phyloP scores from a whole-genome alignment of 1,284 basidiomycete species.

The Kalmanozyma brasiliensis region DNA sequence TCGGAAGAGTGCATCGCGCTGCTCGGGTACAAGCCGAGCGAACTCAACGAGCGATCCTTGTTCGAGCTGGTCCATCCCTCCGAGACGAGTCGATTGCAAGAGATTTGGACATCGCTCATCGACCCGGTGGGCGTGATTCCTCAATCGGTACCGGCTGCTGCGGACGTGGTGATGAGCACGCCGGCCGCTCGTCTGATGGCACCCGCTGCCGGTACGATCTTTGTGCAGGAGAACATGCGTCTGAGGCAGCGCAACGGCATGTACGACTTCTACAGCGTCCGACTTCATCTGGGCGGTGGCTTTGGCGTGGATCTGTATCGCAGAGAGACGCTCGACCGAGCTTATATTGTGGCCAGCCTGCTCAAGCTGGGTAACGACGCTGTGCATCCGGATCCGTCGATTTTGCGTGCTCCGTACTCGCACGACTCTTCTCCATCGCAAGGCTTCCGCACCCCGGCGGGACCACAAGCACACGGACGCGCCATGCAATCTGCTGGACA shows the following conservation, averaged over 20 bases:
- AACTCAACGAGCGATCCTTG: constrained; percentile 45
- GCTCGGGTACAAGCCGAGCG: constrained; percentile 46
- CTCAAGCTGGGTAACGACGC: constrained; percentile 57
- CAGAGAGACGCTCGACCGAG: constrained; percentile 51
- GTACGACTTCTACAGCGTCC: constrained; percentile 54
- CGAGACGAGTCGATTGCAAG: constrained; percentile 39
- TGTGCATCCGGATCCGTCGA: constrained; percentile 41
- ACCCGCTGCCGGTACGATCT: constrained; percentile 56
- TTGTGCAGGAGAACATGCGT: constrained; percentile 54
- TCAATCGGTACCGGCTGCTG: constrained; percentile 37
- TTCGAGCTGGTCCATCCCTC: constrained; percentile 56
- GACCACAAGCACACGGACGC: constrained; percentile 4
- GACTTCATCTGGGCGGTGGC: constrained; percentile 54
- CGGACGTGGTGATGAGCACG: constrained; percentile 42
- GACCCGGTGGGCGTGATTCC: constrained; percentile 51
- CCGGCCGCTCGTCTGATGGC: constrained; percentile 41
- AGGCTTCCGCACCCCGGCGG: constrained; percentile 37
- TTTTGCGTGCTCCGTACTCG: constrained; percentile 40
- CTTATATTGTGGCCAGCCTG: constrained; percentile 56
- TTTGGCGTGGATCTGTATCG: constrained; percentile 57
- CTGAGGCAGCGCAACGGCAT: constrained; percentile 47
- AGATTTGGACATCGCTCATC: constrained; percentile 50
- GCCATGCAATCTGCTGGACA: constrained; percentile 6
- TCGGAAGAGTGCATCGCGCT: constrained; percentile 48
- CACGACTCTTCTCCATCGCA: constrained; percentile 18